A percentile compares a stretch with the other conserved stretches of the same genome.
Conservation (phyloP, 1,284 basidiomycete species). For the Blastosporella zonata region DNA sequence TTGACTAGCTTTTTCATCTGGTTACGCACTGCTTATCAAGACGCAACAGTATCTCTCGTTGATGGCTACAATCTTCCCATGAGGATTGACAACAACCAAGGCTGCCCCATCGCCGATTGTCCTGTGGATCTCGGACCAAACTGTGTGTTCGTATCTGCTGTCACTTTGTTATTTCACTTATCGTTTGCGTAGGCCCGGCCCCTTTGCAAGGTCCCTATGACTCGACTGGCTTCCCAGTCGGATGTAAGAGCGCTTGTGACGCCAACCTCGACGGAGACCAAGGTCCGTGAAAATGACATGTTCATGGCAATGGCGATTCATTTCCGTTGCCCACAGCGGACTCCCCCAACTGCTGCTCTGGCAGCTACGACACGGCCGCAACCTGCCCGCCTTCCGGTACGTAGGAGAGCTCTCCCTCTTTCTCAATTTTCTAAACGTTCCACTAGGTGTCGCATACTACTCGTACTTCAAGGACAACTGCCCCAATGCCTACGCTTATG, state of each 20-base stretch:
- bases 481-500: slow-evolving; percentile 55
- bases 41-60: slow-evolving; percentile 42
- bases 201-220: slow-evolving; percentile 53
- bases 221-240: slow-evolving; percentile 50
- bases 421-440: no score
- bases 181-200: slow-evolving; percentile 41
- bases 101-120: slow-evolving; percentile 51
- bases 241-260: slow-evolving; percentile 58
- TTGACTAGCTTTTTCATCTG: not conserved
- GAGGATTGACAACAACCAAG: slow-evolving; percentile 47
- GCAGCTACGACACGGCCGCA: slow-evolving; percentile 42
- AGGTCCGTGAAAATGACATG: slow-evolving; percentile 19
- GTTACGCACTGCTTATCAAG: not conserved
- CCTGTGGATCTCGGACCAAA: slow-evolving; percentile 49
- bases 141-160: slow-evolving; percentile 29
- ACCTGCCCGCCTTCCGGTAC: slow-evolving; percentile 49
- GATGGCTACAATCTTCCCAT: slow-evolving; percentile 62
- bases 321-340: slow-evolving; percentile 23
- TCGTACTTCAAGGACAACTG: slow-evolving; percentile 55
- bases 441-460: slow-evolving; percentile 41
- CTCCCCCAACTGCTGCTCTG: slow-evolving; percentile 57
- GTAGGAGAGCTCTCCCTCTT: not conserved
- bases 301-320: not conserved
- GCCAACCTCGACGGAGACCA: slow-evolving; percentile 52
- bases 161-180: not conserved